A percentile compares a stretch with the other conserved stretches of the same genome.
phyloP scores from a whole-genome alignment of 305 asterid genomes.

The Fraxinus angustifolia region DNA sequence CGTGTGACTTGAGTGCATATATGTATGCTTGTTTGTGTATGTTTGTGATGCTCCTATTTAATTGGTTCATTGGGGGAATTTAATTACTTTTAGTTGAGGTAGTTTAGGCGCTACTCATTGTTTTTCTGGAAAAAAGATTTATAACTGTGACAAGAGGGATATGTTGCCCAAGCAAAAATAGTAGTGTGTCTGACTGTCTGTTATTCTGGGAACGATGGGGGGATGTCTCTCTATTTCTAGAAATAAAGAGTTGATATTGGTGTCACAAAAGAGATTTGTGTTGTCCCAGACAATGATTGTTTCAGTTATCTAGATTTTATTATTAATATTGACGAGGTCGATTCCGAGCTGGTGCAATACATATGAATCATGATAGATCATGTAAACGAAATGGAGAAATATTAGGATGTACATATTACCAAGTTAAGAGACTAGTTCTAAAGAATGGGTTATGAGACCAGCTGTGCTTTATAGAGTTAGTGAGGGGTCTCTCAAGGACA shows the following conservation, averaged over 20 bases:
- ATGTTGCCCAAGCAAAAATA: neutral
- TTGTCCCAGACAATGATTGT: neutral
- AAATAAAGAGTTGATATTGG: neutral
- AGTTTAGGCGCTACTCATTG: neutral
- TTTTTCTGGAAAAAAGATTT: neutral
- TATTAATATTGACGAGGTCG: neutral
- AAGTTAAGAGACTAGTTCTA: neutral
- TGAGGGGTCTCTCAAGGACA: neutral
- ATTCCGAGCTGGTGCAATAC: neutral
- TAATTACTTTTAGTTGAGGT: neutral
- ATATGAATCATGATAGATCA: neutral
- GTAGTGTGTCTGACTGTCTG: neutral
- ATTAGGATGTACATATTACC: neutral
- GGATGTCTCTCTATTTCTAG: neutral
- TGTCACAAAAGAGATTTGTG: neutral
- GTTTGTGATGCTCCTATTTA: neutral
- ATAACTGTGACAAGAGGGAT: neutral
- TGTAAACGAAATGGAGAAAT: neutral
- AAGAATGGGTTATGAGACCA: neutral
- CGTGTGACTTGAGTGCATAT: neutral
- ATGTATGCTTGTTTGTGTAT: neutral
- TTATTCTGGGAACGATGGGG: neutral
- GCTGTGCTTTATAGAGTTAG: neutral
- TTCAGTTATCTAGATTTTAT: neutral
- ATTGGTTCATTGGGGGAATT: neutral